These are phyloP conservation scores for Candida orba DNA, from an alignment of 805 yeast species.

Conservation along the genomic window DNA sequence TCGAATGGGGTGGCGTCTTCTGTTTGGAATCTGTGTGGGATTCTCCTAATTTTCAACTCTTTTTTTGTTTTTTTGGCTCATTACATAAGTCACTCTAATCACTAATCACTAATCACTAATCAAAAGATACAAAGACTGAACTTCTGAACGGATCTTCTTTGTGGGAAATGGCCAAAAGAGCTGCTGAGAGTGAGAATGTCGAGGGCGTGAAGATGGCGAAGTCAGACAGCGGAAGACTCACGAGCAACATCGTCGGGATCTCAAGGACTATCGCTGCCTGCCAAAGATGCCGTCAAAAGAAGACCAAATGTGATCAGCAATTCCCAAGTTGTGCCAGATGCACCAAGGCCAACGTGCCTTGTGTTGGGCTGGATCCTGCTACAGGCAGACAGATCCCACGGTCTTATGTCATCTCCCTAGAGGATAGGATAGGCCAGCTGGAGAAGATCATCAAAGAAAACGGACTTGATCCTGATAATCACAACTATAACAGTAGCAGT, in stretches of 20 bases:
- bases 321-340: slow-evolving; percentile 54
- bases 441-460: slow-evolving; percentile 40
- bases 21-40: not conserved
- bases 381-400: slow-evolving; percentile 85
- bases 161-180: not conserved
- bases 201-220: not conserved
- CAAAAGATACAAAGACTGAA: no score
- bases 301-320: slow-evolving; percentile 54
- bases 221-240: not conserved
- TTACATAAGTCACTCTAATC: no score
- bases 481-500: not conserved
- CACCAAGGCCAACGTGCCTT: slow-evolving; percentile 54
- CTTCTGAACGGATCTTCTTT: no score
- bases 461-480: slow-evolving; percentile 31
- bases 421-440: slow-evolving; percentile 51
- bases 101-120: no score
- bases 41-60: no score
- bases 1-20: not conserved
- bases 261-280: slow-evolving; percentile 77
- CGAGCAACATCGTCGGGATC: slow-evolving; percentile 31
- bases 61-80: not conserved
- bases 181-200: not conserved
- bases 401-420: slow-evolving; percentile 66
- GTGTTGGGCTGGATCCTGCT: slow-evolving; percentile 81
- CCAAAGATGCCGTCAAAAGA: slow-evolving; percentile 68